Percentiles rank a stretch among this genome's conserved stretches.
phyloP scores from a whole-genome alignment of 768 basidiomycete genomes.

The Boletellus sp. region DNA sequence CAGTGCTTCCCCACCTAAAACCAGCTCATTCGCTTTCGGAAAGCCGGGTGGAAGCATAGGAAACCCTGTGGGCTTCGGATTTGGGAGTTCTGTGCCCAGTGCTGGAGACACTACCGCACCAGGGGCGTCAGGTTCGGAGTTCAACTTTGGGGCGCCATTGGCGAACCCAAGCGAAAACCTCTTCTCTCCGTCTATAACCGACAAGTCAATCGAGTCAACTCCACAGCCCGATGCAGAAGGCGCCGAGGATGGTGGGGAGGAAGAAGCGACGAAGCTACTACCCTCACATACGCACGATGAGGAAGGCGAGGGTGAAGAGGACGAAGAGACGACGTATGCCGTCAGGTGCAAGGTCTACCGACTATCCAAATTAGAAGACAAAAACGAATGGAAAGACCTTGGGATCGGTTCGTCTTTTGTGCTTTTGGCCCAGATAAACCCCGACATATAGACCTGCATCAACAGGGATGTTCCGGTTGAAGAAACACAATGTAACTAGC shows the following conservation, averaged over 20 bases:
- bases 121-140: conserved; percentile 15
- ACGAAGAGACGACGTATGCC: conserved; percentile 63
- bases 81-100: conserved; percentile 22
- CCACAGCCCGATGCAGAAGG: conserved; percentile 26
- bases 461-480: conserved; percentile 64
- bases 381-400: conserved; percentile 57
- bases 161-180: conserved; percentile 21
- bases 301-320: conserved; percentile 80
- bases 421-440: not conserved
- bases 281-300: conserved; percentile 47
- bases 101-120: conserved; percentile 15
- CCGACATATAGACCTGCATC: not conserved
- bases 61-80: conserved; percentile 63
- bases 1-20: conserved; percentile 24
- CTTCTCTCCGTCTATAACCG: conserved; percentile 27
- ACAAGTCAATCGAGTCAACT: conserved; percentile 29
- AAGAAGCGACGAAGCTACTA: conserved; percentile 23
- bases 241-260: conserved; percentile 29
- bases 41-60: conserved; percentile 48
- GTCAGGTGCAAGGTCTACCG: conserved; percentile 62
- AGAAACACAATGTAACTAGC: conserved; percentile 64
- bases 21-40: conserved; percentile 27
- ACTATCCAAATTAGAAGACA: conserved; percentile 48
- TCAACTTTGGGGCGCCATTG: conserved; percentile 22
- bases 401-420: conserved; percentile 55